Evolutionary conservation across 345 rosid species (phyloP), one percentile per base, ranked within the genome.

Genomic region (Aegle marmelos): DNA sequence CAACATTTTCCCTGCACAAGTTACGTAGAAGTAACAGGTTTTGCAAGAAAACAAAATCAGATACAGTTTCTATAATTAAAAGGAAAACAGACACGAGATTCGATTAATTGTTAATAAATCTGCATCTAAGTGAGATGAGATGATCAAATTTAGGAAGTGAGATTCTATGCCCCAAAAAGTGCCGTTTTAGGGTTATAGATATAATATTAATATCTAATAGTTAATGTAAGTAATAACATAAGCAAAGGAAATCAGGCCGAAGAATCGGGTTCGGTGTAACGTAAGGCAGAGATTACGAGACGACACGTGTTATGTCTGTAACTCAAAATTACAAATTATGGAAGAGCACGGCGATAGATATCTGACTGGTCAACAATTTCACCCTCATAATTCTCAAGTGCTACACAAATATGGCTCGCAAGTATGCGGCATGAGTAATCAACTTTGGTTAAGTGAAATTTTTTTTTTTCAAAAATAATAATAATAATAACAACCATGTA

Each of bases 291-390:
- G 84, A 66, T 84, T 77, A 79, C 82, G 82, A 82, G 87, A 83
- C 79, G 68, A 87, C 92, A 87, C 89, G 86, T 89, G 92, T 70
- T 77, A 58, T 86, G 87, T 82, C 79, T 25, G 73, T 75, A 72
- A 70, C 80, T 78, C 16, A 63, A 57, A 69, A 34, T 77, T 69
- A 22, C 76, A 57, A 69, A 34, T 77, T 69, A 22, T 78, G 84
- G 81, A 66, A 45, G 69, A 37, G 75, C 10, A 48, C 60, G 74
- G 71, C 24, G 17, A 45, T 45, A 30, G 10, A 21, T 21, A 7
- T 76, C 82, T 75, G 74, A 77, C 83, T 50, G 79, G 83, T 84
- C 84, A 78, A 82, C 84, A 84, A 79, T 73, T 54, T 75, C 82
- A 28, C 58, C 22, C 41, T 37, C 65, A 73, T 41, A 27, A 9